Base-by-base conservation (phyloP, 139 green algal species). In the Zygnema cylindricum region DNA sequence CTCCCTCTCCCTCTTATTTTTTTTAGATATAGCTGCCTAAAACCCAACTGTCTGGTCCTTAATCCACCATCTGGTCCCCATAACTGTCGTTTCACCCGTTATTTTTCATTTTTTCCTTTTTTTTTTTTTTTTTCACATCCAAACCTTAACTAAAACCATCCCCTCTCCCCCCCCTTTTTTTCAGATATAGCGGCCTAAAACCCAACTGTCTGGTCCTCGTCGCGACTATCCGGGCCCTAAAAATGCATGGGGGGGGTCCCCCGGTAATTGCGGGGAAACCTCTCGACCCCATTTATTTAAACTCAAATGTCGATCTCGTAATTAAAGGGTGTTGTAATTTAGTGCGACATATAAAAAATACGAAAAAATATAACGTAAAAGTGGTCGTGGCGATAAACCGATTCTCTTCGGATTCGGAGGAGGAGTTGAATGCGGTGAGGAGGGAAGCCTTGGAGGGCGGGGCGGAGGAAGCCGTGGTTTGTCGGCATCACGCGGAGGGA, bases 331-430 rank as follows among this genome's bases (percentile, higher is more conserved):
- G 77, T 55, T 35, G 73, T 77, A 94, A 94, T 69, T 78, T 94
- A 1, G 90, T 32, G 23, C 86, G 95, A n/a, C 97, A 99, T 93
- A 95, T 99, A 11, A 41, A 93, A 40, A 99, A 99, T 93, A 93
- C 94, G 0, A 63, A 63, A 3, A 93, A 93, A 88, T 99, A 97
- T 79, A 96, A 96, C 49, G 93, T 98, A n/a, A 95, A 95, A 0
- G 96, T 98, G n/a, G 96, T 99, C 23, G 95, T 99, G 21, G 96
- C 96, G 2, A 93, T 99, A 86, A 99, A 99, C 93, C 92, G 54
- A 1, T 91, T 91, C 90, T 81, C 82, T 23, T 55, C 95, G 1
- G 86, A 94, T 16, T 93, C 93, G 0, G 82, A 90, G n/a, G 84
- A 39, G 23, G 97, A 98, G 92, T 93, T 98, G 69, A 93, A 92